Conservation (phyloP, 331 rosid genomes). For the Pyrus hybrid region DNA sequence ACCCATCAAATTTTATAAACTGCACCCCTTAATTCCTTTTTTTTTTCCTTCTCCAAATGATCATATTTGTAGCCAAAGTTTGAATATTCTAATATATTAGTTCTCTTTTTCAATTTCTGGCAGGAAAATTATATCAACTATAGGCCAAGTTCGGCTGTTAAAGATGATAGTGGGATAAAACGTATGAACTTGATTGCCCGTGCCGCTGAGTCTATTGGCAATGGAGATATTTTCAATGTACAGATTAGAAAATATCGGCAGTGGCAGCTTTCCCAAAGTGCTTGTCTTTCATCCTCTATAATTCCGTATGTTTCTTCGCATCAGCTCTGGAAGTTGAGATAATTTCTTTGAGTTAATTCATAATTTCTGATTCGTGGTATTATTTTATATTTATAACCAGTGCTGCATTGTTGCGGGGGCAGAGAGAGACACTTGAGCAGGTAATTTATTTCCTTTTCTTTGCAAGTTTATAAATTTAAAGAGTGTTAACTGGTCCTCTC, state of each 20-base stretch:
- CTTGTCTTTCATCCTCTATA: conserved; percentile 62
- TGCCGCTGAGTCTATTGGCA: conserved; percentile 91
- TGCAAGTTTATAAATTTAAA: conserved; percentile 5
- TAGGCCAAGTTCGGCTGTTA: conserved; percentile 61
- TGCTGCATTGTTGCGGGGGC: conserved; percentile 76
- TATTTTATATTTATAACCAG: conserved; percentile 33
- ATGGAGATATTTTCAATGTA: conserved; percentile 85
- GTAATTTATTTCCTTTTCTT: conserved; percentile 30
- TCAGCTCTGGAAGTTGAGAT: conserved; percentile 16
- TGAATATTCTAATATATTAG: not conserved
- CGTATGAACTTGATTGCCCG: conserved; percentile 78
- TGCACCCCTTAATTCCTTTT: not conserved
- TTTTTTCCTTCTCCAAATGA: not conserved
- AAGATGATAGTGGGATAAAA: conserved; percentile 70
- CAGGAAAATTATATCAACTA: conserved; percentile 95
- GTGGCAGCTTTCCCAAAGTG: conserved; percentile 96
- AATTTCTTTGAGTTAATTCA: not conserved
- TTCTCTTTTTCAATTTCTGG: conserved; percentile 10
- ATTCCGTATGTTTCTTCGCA: conserved; percentile 65
- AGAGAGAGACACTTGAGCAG: conserved; percentile 76
- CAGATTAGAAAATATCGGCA: conserved; percentile 92
- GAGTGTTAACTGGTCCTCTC: not conserved
- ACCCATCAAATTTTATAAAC: not conserved
- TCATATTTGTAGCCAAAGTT: not conserved
- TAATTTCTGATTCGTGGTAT: conserved; percentile 1